Evolutionary conservation across 208 protist genomes (phyloP).

Genomic region (Wallacemonas collosoma): DNA sequence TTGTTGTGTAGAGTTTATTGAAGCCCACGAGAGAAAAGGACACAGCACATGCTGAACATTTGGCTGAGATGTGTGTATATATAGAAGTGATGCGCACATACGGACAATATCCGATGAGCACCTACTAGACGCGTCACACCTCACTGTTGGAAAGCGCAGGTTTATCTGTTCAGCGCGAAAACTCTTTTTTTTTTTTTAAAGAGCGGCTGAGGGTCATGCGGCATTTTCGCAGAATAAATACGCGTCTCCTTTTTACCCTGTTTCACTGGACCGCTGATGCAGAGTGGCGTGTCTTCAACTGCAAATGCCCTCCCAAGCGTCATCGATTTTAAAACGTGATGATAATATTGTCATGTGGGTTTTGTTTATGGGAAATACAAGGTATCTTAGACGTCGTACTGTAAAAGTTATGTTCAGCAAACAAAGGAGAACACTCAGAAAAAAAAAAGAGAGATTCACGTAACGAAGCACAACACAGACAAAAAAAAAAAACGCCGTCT

Average conservation of each 20-base stretch:
- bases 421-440: conserved; percentile 2
- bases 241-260: conserved; percentile 10
- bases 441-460: conserved; percentile 14
- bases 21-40: too few species aligned
- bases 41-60: too few species aligned
- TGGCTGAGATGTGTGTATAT: too few species aligned
- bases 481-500: not conserved
- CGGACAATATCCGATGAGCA: too few species aligned
- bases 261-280: conserved; percentile 38
- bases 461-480: conserved; percentile 1
- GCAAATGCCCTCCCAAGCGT: not conserved
- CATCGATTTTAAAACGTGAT: not conserved
- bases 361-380: not conserved
- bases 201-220: conserved; percentile 6
- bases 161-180: too few species aligned
- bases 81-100: too few species aligned
- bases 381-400: conserved; percentile 18
- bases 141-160: too few species aligned
- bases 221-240: conserved; percentile 18
- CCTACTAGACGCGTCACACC: too few species aligned
- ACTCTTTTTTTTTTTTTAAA: conserved; percentile 11
- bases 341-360: conserved; percentile 14
- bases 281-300: not conserved
- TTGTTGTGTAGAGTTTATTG: too few species aligned
- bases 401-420: not conserved